Conservation (phyloP, 495 filamentous ascomycete genomes). For the Penicillium cosmopolitanum region DNA sequence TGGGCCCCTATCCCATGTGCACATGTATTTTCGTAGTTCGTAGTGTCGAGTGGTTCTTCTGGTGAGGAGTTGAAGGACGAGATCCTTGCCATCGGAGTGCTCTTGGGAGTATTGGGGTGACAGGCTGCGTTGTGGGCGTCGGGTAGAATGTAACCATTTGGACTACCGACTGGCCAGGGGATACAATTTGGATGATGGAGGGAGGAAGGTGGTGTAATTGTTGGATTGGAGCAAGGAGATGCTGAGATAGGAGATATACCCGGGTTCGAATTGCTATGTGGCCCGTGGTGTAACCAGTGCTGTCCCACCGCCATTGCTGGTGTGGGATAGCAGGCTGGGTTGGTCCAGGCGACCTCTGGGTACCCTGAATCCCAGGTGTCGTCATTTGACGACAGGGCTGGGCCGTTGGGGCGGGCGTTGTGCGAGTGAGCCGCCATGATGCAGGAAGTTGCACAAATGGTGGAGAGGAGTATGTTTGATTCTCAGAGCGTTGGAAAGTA, state of each 20-base stretch:
- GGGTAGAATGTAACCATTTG: not conserved
- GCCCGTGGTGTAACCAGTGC: not conserved
- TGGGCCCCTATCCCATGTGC: not conserved
- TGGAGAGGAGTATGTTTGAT: not conserved
- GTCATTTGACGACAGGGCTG: not conserved
- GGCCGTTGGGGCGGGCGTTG: not conserved
- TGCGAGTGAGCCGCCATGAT: not conserved
- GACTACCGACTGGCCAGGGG: not conserved
- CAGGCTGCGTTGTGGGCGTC: not conserved
- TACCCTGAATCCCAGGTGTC: not conserved
- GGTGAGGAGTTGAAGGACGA: not conserved
- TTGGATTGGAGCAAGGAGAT: not conserved
- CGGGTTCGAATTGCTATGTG: not conserved
- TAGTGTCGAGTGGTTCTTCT: not conserved
- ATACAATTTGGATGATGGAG: not conserved
- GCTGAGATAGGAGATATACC: not conserved
- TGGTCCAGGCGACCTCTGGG: not conserved
- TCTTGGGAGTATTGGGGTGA: not conserved
- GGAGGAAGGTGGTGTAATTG: not conserved
- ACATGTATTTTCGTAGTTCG: not conserved
- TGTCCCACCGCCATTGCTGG: not conserved
- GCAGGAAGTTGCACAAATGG: not conserved
- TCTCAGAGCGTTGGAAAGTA: no score
- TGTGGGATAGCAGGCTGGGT: not conserved
- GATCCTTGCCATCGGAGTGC: not conserved